These are phyloP conservation scores for Euphrasia arctica DNA, from an alignment of 305 asterid genomes.

Conservation along the genomic window DNA sequence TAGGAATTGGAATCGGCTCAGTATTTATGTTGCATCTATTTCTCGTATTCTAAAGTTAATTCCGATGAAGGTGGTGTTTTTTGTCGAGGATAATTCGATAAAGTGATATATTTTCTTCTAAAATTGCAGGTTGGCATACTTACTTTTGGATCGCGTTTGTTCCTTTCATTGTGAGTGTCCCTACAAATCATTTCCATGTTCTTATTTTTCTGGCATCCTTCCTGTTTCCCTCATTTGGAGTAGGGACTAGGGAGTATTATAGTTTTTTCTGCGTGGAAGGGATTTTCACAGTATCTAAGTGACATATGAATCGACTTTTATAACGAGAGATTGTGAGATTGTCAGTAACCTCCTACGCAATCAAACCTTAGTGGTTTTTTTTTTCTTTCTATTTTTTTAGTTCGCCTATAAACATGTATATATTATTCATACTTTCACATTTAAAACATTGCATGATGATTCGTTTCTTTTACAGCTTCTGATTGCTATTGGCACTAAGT, in stretches of 20 bases:
- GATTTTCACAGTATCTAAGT: background rate
- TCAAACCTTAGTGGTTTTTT: too few relatives aligned
- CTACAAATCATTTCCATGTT: slow-evolving; percentile 1
- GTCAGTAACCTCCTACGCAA: too few relatives aligned
- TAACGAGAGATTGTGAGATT: too few relatives aligned
- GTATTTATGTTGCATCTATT: background rate
- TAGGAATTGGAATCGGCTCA: background rate
- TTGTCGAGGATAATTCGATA: background rate
- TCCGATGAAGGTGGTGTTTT: background rate
- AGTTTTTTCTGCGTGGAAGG: background rate
- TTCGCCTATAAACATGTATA: too few relatives aligned
- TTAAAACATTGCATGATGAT: background rate
- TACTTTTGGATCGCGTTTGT: slow-evolving; percentile 89
- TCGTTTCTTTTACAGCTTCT: slow-evolving; percentile 50
- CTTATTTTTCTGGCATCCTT: background rate
- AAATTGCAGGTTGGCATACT: slow-evolving; percentile 86
- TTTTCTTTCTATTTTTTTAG: too few relatives aligned
- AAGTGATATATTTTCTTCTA: slow-evolving; percentile 2
- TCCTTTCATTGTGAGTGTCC: slow-evolving; percentile 68
- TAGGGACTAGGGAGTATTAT: background rate
- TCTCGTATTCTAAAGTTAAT: background rate
- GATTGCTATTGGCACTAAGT: slow-evolving; percentile 86
- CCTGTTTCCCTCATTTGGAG: background rate
- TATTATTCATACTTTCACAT: too few relatives aligned
- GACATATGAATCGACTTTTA: background rate